phyloP scores from a whole-genome alignment of 2,329 filamentous ascomycete genomes.

The Ophiostoma perfectum region DNA sequence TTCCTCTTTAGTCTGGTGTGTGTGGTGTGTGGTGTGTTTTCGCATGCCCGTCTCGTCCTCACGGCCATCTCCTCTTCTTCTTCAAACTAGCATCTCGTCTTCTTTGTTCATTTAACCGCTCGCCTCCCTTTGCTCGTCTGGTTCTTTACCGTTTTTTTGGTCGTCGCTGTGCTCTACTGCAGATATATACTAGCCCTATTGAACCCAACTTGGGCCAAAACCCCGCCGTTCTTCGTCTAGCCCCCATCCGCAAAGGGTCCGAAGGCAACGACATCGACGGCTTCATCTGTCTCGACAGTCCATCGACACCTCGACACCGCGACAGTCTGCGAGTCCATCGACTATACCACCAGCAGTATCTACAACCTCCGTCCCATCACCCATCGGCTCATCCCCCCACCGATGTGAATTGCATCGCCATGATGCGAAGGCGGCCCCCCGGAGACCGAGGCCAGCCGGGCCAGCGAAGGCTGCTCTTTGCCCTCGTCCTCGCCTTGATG shows the following conservation, averaged over 20 bases:
- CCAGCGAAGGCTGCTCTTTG: constrained; percentile 46
- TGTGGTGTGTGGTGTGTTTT: not conserved
- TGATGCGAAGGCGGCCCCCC: constrained; percentile 62
- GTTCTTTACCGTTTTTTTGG: constrained; percentile 7
- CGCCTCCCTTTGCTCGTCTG: constrained; percentile 4
- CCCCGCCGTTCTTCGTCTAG: not conserved
- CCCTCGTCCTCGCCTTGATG: constrained; percentile 54
- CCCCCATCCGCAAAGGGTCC: no score
- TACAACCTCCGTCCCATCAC: not conserved
- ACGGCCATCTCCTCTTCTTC: not conserved
- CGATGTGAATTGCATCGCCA: constrained; percentile 35
- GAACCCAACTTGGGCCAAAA: not conserved
- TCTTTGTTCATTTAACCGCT: not conserved
- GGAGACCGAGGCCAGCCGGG: constrained; percentile 42
- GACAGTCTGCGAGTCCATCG: no score
- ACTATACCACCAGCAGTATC: not conserved
- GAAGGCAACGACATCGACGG: no score
- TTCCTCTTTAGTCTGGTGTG: constrained; percentile 1
- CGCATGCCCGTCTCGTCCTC: not conserved
- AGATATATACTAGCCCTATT: not conserved
- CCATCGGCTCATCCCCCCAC: not conserved
- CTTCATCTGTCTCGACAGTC: no score
- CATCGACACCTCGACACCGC: no score
- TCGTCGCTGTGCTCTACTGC: no score
- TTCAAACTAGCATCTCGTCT: not conserved